Evolutionary conservation across 2,329 filamentous ascomycete species (phyloP).

Genomic region (Colletotrichum sp.): DNA sequence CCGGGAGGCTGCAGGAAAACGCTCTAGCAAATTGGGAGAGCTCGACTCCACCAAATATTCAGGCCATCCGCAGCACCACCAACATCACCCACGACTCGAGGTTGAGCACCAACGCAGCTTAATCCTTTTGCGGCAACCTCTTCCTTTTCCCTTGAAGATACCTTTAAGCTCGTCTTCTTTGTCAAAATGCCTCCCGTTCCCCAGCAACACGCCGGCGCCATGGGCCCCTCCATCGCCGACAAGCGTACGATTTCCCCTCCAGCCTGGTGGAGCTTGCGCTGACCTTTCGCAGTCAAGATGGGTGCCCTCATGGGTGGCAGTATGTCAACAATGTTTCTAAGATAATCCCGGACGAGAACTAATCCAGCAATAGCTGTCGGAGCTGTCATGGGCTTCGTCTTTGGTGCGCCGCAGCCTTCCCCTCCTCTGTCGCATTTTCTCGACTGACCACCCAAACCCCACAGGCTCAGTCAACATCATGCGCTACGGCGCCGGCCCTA

Average conservation of each 20-base stretch:
- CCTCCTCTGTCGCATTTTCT: not conserved
- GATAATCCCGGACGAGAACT: constrained; percentile 26
- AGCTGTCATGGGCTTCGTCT: constrained; percentile 96
- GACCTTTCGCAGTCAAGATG: constrained; percentile 79
- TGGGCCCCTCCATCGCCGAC: constrained; percentile 58
- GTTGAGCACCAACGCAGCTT: constrained; percentile 1
- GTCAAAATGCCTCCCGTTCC: constrained; percentile 28
- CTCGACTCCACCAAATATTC: constrained; percentile 7
- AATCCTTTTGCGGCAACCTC: not conserved
- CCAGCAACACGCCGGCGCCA: constrained; percentile 38
- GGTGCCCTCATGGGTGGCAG: constrained; percentile 98
- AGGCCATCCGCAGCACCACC: not conserved
- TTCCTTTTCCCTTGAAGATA: not conserved
- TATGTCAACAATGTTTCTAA: constrained; percentile 56
- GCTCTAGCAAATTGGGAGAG: constrained; percentile 16
- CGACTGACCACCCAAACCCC: not conserved
- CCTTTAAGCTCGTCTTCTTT: not conserved
- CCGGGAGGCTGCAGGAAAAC: not conserved
- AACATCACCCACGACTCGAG: not conserved
- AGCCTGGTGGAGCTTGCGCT: constrained; percentile 22
- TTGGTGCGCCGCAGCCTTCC: constrained; percentile 65
- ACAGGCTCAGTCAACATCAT: constrained; percentile 92
- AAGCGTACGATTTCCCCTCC: constrained; percentile 48
- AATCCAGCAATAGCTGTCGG: constrained; percentile 75
- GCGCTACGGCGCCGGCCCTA: constrained; percentile 89